A percentile compares a stretch with the other conserved stretches of the same genome.
phyloP scores from a whole-genome alignment of 2,329 filamentous ascomycete genomes.

The Botrytis byssoidea region DNA sequence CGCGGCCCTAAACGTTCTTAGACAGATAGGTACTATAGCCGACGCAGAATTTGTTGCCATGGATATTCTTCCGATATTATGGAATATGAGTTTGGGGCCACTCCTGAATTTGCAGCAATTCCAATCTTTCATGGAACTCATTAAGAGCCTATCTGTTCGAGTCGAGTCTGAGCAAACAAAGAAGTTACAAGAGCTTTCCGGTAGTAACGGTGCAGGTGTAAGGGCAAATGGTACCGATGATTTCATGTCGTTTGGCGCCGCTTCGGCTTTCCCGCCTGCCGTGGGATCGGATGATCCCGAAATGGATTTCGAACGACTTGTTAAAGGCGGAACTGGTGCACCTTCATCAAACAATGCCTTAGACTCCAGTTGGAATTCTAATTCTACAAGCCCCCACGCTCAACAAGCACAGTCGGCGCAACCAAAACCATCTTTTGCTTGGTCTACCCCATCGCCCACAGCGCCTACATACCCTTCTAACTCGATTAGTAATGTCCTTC shows the following conservation, averaged over 20 bases:
- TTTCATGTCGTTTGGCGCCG: conserved; percentile 67
- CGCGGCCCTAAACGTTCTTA: conserved; percentile 80
- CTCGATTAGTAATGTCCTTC: conserved; percentile 25
- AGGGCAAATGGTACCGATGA: conserved; percentile 57
- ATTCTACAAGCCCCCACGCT: conserved; percentile 39
- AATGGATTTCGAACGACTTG: conserved; percentile 83
- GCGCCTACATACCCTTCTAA: conserved; percentile 30
- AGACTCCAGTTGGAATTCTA: conserved; percentile 53
- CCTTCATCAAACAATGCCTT: conserved; percentile 42
- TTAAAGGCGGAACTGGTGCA: conserved; percentile 64
- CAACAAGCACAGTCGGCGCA: conserved; percentile 42
- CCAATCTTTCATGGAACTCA: conserved; percentile 83
- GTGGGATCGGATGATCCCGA: conserved; percentile 64
- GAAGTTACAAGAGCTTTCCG: conserved; percentile 81
- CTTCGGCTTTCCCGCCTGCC: conserved; percentile 54
- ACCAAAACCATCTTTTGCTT: conserved; percentile 54
- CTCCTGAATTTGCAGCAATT: conserved; percentile 86
- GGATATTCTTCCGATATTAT: conserved; percentile 85
- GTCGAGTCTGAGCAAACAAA: conserved; percentile 87
- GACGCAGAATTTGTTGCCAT: conserved; percentile 77
- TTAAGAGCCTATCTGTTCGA: conserved; percentile 73
- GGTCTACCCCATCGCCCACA: conserved; percentile 58
- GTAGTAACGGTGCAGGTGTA: conserved; percentile 51
- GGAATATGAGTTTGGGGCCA: conserved; percentile 88
- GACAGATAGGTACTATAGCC: conserved; percentile 60